Evolutionary conservation across 2,329 filamentous ascomycete species (phyloP).

Genomic region (Tolypocladium ovalisporum): DNA sequence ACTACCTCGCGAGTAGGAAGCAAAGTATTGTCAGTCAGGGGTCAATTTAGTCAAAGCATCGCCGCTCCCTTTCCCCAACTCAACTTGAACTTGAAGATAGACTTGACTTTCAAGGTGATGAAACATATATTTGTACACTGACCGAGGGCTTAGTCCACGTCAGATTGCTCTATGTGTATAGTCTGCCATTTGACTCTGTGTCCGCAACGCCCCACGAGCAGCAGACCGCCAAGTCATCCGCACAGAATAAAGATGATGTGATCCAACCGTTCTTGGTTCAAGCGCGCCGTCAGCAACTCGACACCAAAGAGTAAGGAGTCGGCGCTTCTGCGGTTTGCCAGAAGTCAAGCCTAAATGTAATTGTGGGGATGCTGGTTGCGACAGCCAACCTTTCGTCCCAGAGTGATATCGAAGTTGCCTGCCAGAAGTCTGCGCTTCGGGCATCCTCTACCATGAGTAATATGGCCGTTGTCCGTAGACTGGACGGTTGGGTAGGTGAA

Average conservation of each 20-base stretch:
- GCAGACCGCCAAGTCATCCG: neutral
- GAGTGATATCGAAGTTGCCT: neutral
- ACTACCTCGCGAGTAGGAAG: too few species aligned
- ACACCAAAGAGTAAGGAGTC: neutral
- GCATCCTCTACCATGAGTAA: slow-evolving; percentile 65
- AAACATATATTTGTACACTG: neutral
- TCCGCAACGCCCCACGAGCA: neutral
- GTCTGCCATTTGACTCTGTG: neutral
- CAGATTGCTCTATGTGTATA: neutral
- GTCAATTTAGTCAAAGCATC: too few species aligned
- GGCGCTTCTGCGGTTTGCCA: neutral
- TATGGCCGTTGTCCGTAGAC: slow-evolving; percentile 79
- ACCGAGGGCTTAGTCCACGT: neutral
- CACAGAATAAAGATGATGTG: neutral
- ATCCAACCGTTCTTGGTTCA: neutral
- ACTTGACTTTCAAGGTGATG: neutral
- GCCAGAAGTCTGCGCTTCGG: neutral
- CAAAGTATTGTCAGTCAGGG: too few species aligned
- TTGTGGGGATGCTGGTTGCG: neutral
- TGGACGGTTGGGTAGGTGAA: slow-evolving; percentile 75
- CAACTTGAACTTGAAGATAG: too few species aligned
- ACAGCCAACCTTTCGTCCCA: neutral
- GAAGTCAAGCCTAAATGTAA: neutral
- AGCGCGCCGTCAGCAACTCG: neutral
- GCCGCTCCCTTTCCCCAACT: neutral